Percentiles rank a stretch among this genome's conserved stretches.
Conservation (phyloP, 2,329 filamentous ascomycete genomes). For the Dendryphion nanum region DNA sequence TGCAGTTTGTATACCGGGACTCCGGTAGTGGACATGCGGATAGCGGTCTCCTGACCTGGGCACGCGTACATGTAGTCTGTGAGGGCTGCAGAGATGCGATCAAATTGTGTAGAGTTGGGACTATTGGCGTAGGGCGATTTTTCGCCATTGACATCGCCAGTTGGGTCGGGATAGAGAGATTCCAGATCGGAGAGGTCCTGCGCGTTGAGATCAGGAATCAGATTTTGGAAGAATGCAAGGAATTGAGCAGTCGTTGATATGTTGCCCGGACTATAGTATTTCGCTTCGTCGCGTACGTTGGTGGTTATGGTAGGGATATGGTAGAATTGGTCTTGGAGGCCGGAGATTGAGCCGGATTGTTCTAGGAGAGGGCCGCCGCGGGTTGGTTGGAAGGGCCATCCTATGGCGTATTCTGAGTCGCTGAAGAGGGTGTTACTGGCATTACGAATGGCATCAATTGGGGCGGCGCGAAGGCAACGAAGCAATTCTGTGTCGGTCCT, state of each 20-base stretch:
- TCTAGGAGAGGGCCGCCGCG: slow-evolving; percentile 48
- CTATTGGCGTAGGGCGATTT: slow-evolving; percentile 32
- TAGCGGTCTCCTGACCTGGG: slow-evolving; percentile 33
- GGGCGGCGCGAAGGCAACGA: slow-evolving; percentile 43
- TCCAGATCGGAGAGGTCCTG: slow-evolving; percentile 29
- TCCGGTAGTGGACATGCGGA: slow-evolving; percentile 17
- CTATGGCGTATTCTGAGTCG: slow-evolving; percentile 40
- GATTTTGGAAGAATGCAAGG: slow-evolving; percentile 28
- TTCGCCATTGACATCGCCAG: too few species aligned
- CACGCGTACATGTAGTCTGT: slow-evolving; percentile 38
- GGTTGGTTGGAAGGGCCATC: slow-evolving; percentile 52
- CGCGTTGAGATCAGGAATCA: slow-evolving; percentile 25
- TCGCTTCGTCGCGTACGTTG: slow-evolving; percentile 39
- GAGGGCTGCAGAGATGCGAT: slow-evolving; percentile 45
- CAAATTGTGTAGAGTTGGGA: slow-evolving; percentile 44
- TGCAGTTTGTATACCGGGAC: slow-evolving; percentile 34
- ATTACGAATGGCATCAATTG: slow-evolving; percentile 39
- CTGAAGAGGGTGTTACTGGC: slow-evolving; percentile 41
- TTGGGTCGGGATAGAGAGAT: slow-evolving; percentile 30
- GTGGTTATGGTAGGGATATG: slow-evolving; percentile 31
- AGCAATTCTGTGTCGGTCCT: too few species aligned
- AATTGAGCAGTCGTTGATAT: slow-evolving; percentile 38
- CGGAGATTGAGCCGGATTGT: slow-evolving; percentile 44
- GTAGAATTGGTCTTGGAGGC: slow-evolving; percentile 33
- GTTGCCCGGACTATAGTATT: slow-evolving; percentile 26